Evolutionary conservation across 2,329 filamentous ascomycete genomes (phyloP).

Genomic region (Ophiostoma populinum): DNA sequence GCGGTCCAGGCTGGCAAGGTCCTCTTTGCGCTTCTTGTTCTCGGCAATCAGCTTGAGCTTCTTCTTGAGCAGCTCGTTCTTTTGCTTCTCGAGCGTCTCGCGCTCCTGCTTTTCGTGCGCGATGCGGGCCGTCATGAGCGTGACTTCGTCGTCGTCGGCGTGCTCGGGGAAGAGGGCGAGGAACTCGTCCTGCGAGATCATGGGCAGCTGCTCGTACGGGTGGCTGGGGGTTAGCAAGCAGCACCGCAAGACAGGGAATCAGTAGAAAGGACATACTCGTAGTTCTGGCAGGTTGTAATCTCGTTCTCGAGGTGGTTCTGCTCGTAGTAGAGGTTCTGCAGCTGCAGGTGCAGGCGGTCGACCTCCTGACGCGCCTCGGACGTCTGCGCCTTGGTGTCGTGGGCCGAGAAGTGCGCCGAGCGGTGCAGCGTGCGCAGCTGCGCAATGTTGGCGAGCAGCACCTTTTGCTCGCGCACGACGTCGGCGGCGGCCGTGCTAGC

Average conservation of each 20-base stretch:
- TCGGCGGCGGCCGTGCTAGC: constrained; percentile 25
- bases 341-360: constrained; percentile 74
- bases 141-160: constrained; percentile 52
- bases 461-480: constrained; percentile 61
- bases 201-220: constrained; percentile 69
- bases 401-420: constrained; percentile 60
- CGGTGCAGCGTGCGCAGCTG: constrained; percentile 72
- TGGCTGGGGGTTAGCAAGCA: constrained; percentile 41
- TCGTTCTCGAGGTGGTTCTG: constrained; percentile 80
- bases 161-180: constrained; percentile 60
- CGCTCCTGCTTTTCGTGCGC: constrained; percentile 78
- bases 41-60: constrained; percentile 46
- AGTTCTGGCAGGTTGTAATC: constrained; percentile 77
- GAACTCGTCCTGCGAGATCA: constrained; percentile 74
- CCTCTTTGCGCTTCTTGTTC: constrained; percentile 88
- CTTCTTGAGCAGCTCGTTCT: constrained; percentile 54
- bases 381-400: constrained; percentile 73
- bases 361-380: constrained; percentile 81
- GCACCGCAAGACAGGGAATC: too few species aligned
- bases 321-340: constrained; percentile 95
- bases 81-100: constrained; percentile 67
- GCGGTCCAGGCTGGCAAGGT: constrained; percentile 76
- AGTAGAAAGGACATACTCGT: constrained; percentile 69
- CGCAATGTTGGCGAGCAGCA: constrained; percentile 60
- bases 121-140: constrained; percentile 78